Conservation (phyloP, 352 stramenopile species). For the Phytophthora pisi region DNA sequence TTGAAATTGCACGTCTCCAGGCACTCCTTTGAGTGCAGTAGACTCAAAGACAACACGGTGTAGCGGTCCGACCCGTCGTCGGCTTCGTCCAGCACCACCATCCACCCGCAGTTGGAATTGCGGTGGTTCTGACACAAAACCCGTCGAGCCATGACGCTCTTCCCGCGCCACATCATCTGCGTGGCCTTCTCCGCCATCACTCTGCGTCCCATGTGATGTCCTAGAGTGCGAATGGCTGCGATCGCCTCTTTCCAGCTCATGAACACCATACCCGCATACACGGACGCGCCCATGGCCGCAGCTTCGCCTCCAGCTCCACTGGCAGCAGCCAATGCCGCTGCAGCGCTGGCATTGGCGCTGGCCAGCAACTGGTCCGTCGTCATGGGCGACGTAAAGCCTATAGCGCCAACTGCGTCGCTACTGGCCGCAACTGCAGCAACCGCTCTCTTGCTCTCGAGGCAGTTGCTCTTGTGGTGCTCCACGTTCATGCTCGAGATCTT, state of each 20-base stretch:
- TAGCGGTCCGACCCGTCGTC: conserved; percentile 45
- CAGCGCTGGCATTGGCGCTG: conserved; percentile 15
- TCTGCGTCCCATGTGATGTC: conserved; percentile 63
- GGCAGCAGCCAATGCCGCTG: conserved; percentile 3
- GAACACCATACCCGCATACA: conserved; percentile 57
- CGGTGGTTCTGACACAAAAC: conserved; percentile 77
- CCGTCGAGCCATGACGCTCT: conserved; percentile 51
- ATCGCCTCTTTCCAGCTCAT: conserved; percentile 67
- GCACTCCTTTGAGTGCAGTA: conserved; percentile 76
- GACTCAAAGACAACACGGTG: conserved; percentile 57
- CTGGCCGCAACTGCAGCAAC: not conserved
- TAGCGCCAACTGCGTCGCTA: not conserved
- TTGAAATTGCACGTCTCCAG: conserved; percentile 81
- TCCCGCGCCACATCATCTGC: conserved; percentile 49
- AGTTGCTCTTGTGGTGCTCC: conserved; percentile 69
- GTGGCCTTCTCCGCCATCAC: conserved; percentile 57
- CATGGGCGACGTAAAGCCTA: conserved; percentile 47
- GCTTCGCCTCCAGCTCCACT: conserved; percentile 4
- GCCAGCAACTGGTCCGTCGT: conserved; percentile 24
- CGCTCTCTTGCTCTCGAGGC: conserved; percentile 32
- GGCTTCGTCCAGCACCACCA: conserved; percentile 63
- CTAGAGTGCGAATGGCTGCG: conserved; percentile 51
- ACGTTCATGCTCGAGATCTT: conserved; percentile 79
- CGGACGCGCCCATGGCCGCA: conserved; percentile 31
- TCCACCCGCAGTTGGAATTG: conserved; percentile 76